These are phyloP conservation scores for Emmonsiellopsis sp. DNA, from an alignment of 2,329 filamentous ascomycete genomes.

Conservation along the genomic window DNA sequence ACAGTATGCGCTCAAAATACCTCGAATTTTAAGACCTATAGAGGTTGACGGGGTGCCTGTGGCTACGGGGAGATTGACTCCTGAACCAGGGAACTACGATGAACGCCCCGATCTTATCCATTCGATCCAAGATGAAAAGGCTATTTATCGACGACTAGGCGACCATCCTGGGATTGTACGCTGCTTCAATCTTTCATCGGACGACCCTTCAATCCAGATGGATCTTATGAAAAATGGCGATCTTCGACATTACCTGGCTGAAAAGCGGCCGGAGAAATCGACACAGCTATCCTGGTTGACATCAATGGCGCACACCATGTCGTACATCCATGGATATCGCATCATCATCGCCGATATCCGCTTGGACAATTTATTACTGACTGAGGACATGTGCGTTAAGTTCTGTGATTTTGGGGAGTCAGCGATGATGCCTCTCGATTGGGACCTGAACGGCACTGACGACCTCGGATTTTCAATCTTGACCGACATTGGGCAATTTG, in stretches of 20 bases:
- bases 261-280: slow-evolving; percentile 9
- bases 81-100: slow-evolving; percentile 14
- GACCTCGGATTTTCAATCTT: slow-evolving; percentile 4
- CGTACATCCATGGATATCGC: slow-evolving; percentile 17
- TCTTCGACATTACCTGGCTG: slow-evolving; percentile 15
- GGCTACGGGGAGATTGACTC: slow-evolving; percentile 5
- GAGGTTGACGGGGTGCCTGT: slow-evolving; percentile 12
- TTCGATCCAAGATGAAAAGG: slow-evolving; percentile 11
- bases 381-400: slow-evolving; percentile 14
- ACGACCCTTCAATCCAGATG: slow-evolving; percentile 10
- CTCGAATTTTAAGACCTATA: slow-evolving; percentile 10
- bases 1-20: slow-evolving; percentile 14
- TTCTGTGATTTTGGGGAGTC: slow-evolving; percentile 18
- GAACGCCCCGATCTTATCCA: slow-evolving; percentile 8
- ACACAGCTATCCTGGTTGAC: slow-evolving; percentile 17
- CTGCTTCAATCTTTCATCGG: slow-evolving; percentile 7
- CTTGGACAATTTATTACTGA: slow-evolving; percentile 21
- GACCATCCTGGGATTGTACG: slow-evolving; percentile 7
- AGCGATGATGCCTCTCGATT: slow-evolving; percentile 9
- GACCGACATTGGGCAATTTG: slow-evolving; percentile 6
- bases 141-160: slow-evolving; percentile 5
- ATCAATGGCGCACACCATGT: slow-evolving; percentile 18
- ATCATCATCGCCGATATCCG: slow-evolving; percentile 23
- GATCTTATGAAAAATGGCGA: slow-evolving; percentile 20
- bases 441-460: slow-evolving; percentile 7